A percentile compares a stretch with the other conserved stretches of the same genome.
These are phyloP conservation scores for Alternaria postmessia DNA, from an alignment of 2,329 filamentous ascomycete genomes.

Conservation along the genomic window DNA sequence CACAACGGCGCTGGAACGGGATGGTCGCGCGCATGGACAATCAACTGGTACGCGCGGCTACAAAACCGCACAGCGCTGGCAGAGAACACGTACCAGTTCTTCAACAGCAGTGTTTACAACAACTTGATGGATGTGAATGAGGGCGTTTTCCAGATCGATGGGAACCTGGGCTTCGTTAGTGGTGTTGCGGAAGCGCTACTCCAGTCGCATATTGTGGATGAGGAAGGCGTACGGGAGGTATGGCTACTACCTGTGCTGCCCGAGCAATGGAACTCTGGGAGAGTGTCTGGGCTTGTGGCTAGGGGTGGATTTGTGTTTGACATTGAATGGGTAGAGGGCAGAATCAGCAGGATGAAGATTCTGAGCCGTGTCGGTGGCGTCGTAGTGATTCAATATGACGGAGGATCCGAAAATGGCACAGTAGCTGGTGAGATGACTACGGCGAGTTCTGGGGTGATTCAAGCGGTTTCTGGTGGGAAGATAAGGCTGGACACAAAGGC, in stretches of 20 bases:
- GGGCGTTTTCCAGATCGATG: conserved; percentile 44
- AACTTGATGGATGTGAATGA: conserved; percentile 21
- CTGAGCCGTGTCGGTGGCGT: no score
- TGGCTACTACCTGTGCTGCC: conserved; percentile 21
- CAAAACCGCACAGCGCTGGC: conserved; percentile 41
- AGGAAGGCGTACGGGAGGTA: conserved; percentile 9
- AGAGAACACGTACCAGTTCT: conserved; percentile 43
- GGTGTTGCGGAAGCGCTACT: conserved; percentile 59
- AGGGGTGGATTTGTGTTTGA: conserved; percentile 30
- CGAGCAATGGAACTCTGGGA: conserved; percentile 19
- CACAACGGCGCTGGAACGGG: conserved; percentile 56
- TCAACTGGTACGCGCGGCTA: conserved; percentile 60
- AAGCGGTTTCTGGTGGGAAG: no score
- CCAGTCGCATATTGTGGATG: conserved; percentile 39
- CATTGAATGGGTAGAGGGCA: conserved; percentile 23
- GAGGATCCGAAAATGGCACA: no score
- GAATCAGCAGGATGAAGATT: no score
- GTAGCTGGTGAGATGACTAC: no score
- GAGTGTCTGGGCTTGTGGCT: conserved; percentile 23
- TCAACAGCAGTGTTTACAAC: conserved; percentile 16
- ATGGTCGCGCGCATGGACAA: conserved; percentile 61
- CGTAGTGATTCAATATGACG: no score
- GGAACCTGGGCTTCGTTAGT: conserved; percentile 60
- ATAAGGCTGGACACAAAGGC: background rate
- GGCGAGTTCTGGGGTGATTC: no score